Evolutionary conservation across 2,329 filamentous ascomycete genomes (phyloP).

Genomic region (Talaromyces sp.): DNA sequence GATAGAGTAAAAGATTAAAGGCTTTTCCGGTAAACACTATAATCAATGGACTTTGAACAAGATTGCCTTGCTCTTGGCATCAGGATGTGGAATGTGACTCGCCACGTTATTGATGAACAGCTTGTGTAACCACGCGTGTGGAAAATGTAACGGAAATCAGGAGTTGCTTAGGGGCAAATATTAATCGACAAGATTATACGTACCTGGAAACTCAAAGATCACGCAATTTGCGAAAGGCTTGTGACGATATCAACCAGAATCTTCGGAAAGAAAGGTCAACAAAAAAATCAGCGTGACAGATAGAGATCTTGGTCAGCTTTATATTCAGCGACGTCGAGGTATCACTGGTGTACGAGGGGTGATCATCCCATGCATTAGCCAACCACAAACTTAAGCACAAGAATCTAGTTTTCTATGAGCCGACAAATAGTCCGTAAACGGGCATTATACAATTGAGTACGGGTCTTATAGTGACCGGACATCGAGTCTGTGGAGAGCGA

Average conservation of each 20-base stretch:
- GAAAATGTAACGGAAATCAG: conserved; percentile 1
- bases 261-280: not conserved
- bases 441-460: not conserved
- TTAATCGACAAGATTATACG: too few relatives aligned
- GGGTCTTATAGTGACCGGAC: not conserved
- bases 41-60: not conserved
- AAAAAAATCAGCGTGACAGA: not conserved
- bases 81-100: conserved; percentile 7
- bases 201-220: too few relatives aligned
- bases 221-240: too few relatives aligned
- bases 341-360: not conserved
- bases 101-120: conserved; percentile 10
- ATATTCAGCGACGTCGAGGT: conserved; percentile 1
- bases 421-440: not conserved
- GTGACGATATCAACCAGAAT: too few relatives aligned
- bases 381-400: conserved; percentile 1
- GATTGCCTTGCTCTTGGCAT: conserved; percentile 4
- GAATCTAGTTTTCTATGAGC: not conserved
- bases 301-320: not conserved
- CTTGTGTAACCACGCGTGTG: not conserved
- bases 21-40: not conserved
- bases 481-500: not conserved
- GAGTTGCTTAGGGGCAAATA: not conserved
- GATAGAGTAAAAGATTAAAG: not conserved
- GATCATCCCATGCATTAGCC: conserved; percentile 1